Conservation (phyloP, 805 yeast species). For the Blastobotrys robertii region DNA sequence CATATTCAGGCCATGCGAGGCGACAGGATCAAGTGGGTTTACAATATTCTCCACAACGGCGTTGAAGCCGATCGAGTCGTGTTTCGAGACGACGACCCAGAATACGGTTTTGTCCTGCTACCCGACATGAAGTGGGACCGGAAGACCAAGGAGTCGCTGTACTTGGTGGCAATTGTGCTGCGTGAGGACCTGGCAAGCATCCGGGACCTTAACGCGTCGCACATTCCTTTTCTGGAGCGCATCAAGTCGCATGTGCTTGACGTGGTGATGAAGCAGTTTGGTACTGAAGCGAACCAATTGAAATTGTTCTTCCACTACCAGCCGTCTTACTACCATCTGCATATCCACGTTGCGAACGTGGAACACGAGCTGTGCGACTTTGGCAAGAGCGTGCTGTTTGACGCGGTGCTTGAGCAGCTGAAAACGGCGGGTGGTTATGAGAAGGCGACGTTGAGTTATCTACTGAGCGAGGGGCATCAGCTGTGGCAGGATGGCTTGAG, state of each 20-base stretch:
- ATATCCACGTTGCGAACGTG: conserved; percentile 77
- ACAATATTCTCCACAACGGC: conserved; percentile 69
- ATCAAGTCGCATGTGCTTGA: conserved; percentile 38
- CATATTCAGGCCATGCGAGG: conserved; percentile 71
- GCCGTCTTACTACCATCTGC: conserved; percentile 94
- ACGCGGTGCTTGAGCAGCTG: conserved; percentile 71
- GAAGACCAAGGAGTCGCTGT: conserved; percentile 53
- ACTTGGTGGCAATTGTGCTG: conserved; percentile 67
- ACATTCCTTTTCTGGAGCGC: conserved; percentile 46
- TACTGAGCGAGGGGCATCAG: conserved; percentile 67
- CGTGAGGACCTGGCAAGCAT: conserved; percentile 60
- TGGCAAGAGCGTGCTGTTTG: conserved; percentile 78
- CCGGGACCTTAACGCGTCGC: conserved; percentile 58
- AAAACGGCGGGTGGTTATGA: conserved; percentile 48
- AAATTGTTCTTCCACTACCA: conserved; percentile 82
- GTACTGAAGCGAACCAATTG: conserved; percentile 45
- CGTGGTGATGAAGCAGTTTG: conserved; percentile 41
- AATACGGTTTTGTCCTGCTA: conserved; percentile 57
- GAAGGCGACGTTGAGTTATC: conserved; percentile 50
- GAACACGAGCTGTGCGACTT: conserved; percentile 57
- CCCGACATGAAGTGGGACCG: conserved; percentile 99
- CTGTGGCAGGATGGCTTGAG: conserved; percentile 41
- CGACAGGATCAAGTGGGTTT: conserved; percentile 79
- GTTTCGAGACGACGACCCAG: conserved; percentile 46
- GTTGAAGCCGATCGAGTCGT: conserved; percentile 80